Evolutionary conservation across 1,139 yeast species (phyloP).

Genomic region (Debaryomycetaceae sp.): DNA sequence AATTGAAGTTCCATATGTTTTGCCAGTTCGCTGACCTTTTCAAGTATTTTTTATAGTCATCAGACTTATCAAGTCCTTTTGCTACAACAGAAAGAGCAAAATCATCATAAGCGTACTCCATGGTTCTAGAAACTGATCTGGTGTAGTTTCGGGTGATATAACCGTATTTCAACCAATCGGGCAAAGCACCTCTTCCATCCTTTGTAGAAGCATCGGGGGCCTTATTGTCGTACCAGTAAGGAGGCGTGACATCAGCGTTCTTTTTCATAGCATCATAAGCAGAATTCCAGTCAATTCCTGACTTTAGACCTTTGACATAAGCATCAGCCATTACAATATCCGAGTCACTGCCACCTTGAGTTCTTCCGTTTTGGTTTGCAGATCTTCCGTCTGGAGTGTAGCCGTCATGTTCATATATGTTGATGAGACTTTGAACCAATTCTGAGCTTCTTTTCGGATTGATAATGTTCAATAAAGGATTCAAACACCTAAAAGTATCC

Average conservation of each 20-base stretch:
- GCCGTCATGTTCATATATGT: constrained; percentile 31
- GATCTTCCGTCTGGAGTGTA: constrained; percentile 39
- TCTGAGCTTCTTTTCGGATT: constrained; percentile 29
- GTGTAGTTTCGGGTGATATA: constrained; percentile 28
- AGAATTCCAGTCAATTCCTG: constrained; percentile 24
- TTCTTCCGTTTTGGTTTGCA: constrained; percentile 36
- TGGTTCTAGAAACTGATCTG: constrained; percentile 33
- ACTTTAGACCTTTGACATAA: constrained; percentile 23
- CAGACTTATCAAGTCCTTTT: constrained; percentile 21
- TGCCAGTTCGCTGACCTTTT: constrained; percentile 35
- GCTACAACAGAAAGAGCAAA: constrained; percentile 35
- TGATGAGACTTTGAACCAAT: constrained; percentile 26
- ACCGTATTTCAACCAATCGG: constrained; percentile 29
- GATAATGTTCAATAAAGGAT: constrained; percentile 29
- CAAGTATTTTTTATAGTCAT: constrained; percentile 26
- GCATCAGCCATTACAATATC: constrained; percentile 42
- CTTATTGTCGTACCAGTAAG: constrained; percentile 20
- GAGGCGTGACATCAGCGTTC: constrained; percentile 35
- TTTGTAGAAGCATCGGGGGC: constrained; percentile 27
- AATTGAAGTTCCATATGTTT: constrained; percentile 33
- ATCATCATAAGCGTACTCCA: constrained; percentile 39
- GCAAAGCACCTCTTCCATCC: constrained; percentile 31
- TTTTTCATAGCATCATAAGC: constrained; percentile 34
- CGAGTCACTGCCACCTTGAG: constrained; percentile 40
- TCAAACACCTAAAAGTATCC: constrained; percentile 35